These are phyloP conservation scores for Cyclotella atomus DNA, from an alignment of 108 stramenopile genomes.

Conservation along the genomic window DNA sequence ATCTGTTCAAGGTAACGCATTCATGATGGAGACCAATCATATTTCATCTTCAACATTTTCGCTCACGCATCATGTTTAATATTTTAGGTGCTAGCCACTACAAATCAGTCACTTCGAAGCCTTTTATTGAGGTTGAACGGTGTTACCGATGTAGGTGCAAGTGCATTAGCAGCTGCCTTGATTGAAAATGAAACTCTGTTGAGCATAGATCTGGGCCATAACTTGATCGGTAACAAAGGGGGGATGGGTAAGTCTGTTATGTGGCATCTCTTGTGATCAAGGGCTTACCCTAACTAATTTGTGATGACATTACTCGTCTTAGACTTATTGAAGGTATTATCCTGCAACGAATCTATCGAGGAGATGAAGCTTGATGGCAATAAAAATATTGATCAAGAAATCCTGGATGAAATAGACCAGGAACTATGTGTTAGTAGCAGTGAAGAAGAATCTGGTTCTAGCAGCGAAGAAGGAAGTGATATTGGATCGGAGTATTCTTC, in stretches of 20 bases:
- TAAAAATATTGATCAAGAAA: constrained; percentile 15
- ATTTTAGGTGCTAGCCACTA: constrained; percentile 10
- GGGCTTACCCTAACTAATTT: background rate
- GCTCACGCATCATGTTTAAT: background rate
- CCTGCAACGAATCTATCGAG: constrained; percentile 29
- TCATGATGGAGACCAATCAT: background rate
- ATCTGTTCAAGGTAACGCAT: constrained; percentile 14
- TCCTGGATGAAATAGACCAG: constrained; percentile 25
- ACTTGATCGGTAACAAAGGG: constrained; percentile 26
- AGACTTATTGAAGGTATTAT: constrained; percentile 42
- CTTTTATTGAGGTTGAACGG: constrained; percentile 16
- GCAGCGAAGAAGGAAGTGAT: no score
- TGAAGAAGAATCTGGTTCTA: background rate
- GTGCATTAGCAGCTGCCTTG: constrained; percentile 32
- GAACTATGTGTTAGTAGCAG: constrained; percentile 10
- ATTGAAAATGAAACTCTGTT: constrained; percentile 35
- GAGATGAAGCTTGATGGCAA: constrained; percentile 35
- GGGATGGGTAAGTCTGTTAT: constrained; percentile 4
- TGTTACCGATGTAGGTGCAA: constrained; percentile 34
- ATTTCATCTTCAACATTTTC: background rate
- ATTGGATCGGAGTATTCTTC: background rate
- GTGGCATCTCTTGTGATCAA: background rate
- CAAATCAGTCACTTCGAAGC: constrained; percentile 3
- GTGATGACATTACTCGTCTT: background rate
- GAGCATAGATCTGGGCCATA: constrained; percentile 23